phyloP scores from a whole-genome alignment of 140 eudicot species.

The Erigeron philadelphicus region DNA sequence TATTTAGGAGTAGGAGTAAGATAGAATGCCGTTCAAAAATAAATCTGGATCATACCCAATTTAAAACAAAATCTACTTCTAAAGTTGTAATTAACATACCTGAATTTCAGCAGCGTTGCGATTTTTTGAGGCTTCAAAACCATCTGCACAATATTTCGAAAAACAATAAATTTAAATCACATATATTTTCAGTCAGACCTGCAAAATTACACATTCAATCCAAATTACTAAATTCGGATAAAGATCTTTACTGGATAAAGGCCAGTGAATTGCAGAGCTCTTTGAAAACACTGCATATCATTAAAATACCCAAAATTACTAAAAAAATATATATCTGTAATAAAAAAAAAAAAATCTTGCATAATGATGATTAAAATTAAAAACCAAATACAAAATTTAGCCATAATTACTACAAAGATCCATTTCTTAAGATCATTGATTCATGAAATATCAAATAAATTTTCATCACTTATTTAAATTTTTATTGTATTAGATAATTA shows the following conservation, averaged over 20 bases:
- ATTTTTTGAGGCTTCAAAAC: slow-evolving; percentile 29
- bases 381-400: not conserved
- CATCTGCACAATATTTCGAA: slow-evolving; percentile 27
- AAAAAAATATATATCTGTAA: not conserved
- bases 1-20: too few relatives aligned
- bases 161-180: slow-evolving; percentile 19
- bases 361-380: too few relatives aligned
- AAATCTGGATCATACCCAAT: too few relatives aligned
- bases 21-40: too few relatives aligned
- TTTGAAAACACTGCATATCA: slow-evolving; percentile 32
- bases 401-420: slow-evolving; percentile 13
- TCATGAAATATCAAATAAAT: not conserved
- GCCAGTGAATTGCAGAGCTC: slow-evolving; percentile 48
- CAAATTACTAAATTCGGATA: slow-evolving; percentile 23
- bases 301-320: slow-evolving; percentile 24
- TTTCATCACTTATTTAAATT: too few relatives aligned
- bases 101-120: slow-evolving; percentile 46
- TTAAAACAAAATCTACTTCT: too few relatives aligned
- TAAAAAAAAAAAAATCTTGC: not conserved
- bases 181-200: slow-evolving; percentile 23
- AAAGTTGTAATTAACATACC: slow-evolving; percentile 28
- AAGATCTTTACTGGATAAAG: slow-evolving; percentile 42
- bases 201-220: slow-evolving; percentile 1
- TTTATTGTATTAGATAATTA: too few relatives aligned
- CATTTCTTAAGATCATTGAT: slow-evolving; percentile 14